These are phyloP conservation scores for Trametes punicea DNA, from an alignment of 768 basidiomycete genomes.

Conservation along the genomic window DNA sequence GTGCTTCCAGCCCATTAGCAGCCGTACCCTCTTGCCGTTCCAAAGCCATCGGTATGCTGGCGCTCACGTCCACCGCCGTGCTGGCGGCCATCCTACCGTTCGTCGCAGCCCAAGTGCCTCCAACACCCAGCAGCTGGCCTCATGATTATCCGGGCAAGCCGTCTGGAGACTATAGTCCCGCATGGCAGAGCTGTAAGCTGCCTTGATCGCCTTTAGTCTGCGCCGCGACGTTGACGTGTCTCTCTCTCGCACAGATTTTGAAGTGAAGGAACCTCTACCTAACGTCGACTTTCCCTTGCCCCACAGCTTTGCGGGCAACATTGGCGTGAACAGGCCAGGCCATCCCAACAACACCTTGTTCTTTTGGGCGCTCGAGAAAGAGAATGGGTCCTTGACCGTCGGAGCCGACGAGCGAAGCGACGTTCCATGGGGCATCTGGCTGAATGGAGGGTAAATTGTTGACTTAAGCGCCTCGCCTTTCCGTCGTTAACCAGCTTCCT, in stretches of 20 bases:
- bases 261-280: constrained; percentile 34
- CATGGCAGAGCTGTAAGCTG: constrained; percentile 34
- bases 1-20: neutral
- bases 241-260: constrained; percentile 29
- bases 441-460: constrained; percentile 34
- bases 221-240: neutral
- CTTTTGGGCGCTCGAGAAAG: constrained; percentile 40
- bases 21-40: neutral
- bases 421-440: constrained; percentile 39
- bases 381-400: constrained; percentile 36
- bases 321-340: constrained; percentile 30
- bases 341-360: constrained; percentile 38
- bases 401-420: constrained; percentile 21
- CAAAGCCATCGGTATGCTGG: constrained; percentile 1
- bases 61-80: neutral
- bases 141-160: constrained; percentile 44
- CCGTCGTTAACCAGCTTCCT: neutral
- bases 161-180: constrained; percentile 28
- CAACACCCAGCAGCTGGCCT: constrained; percentile 31
- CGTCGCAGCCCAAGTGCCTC: constrained; percentile 8
- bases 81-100: constrained; percentile 3
- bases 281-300: constrained; percentile 32
- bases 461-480: neutral
- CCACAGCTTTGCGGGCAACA: constrained; percentile 37
- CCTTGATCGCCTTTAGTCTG: neutral